Base-by-base conservation (phyloP, 2,329 filamentous ascomycete genomes). In the Ophiocordyceps camponoti-rufipedis region DNA sequence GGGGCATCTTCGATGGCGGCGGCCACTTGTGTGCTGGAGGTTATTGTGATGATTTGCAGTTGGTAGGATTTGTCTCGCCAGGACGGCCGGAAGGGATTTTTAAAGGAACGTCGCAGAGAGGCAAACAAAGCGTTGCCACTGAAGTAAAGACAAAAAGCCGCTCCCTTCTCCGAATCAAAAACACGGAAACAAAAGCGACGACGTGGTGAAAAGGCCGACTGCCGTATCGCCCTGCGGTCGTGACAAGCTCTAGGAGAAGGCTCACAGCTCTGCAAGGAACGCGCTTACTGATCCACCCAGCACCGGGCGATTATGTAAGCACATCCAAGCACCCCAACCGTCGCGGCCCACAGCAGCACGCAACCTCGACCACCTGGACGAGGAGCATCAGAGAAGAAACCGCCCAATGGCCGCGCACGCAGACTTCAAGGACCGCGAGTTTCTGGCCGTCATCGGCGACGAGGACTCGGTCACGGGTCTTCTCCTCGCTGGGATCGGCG, bases 391-490 rank as follows among this genome's bases (percentile, higher is more conserved):
- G 31, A 39, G 16, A 33, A 43, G 13, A 43, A 35, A 23, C 49
- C 41, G 16, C 16, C 16, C 38, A 40, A 72, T 72, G 68, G 56
- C 71, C 48, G 67, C 68, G 42, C 68, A 74, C 54, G 67, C 71
- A 51, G 74, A 78, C 53, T 81, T 71, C 63, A 81, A 87, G 68
- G 87, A 96, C 66, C 78, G 91, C 57, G 83, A 98, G 67, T 94
- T 98, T 61, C 78, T 98, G 48, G 91, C 91, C 52, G 89, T 98
- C 43, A 98, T 98, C 60, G 91, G 91, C 45, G 91, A 98, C 64
- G 91, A 98, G 91, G 85, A 93, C 68, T 94, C 91, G 43, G 88
- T 96, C 48, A 98, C 91, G 16, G 91, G 91, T 51, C 75, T 98
- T 58, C 77, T 98, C 45, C 82, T 98, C 51, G 91, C 91, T 46